A percentile compares a stretch with the other conserved stretches of the same genome.
phyloP scores from a whole-genome alignment of 306 rosid genomes.

The Citrullus amarus region DNA sequence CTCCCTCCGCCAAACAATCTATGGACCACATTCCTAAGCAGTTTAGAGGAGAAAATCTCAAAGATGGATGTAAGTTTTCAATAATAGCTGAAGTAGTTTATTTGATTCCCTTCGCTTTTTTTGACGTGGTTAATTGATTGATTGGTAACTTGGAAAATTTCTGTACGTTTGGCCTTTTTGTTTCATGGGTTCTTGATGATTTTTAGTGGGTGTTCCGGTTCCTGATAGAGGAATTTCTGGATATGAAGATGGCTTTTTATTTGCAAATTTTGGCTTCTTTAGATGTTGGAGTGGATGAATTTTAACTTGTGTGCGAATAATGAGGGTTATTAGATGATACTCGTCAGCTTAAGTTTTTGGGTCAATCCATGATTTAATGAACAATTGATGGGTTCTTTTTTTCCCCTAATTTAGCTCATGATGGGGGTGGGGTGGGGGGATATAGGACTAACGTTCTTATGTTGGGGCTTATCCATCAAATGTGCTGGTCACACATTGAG shows the following conservation, averaged over 20 bases:
- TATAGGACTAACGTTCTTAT: neutral
- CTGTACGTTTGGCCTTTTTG: neutral
- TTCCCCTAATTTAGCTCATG: neutral
- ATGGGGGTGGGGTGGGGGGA: neutral
- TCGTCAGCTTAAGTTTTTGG: too few species aligned
- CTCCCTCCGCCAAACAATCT: constrained; percentile 34
- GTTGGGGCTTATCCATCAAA: neutral
- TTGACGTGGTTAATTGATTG: neutral
- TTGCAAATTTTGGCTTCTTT: neutral
- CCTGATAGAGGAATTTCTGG: neutral
- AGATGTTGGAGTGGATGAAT: neutral
- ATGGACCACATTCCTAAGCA: constrained; percentile 64
- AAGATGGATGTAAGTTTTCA: constrained; percentile 64
- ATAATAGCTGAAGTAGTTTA: neutral
- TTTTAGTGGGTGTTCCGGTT: neutral
- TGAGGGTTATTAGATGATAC: neutral
- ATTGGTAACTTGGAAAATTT: neutral
- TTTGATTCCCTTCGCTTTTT: neutral
- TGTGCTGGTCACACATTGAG: neutral
- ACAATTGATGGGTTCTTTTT: neutral
- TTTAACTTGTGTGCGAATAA: neutral
- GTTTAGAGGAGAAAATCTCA: constrained; percentile 72
- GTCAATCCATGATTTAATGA: too few species aligned
- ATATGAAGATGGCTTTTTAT: neutral
- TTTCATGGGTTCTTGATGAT: neutral